Evolutionary conservation across 345 rosid genomes (phyloP).

Genomic region (Corchorus capsularis): DNA sequence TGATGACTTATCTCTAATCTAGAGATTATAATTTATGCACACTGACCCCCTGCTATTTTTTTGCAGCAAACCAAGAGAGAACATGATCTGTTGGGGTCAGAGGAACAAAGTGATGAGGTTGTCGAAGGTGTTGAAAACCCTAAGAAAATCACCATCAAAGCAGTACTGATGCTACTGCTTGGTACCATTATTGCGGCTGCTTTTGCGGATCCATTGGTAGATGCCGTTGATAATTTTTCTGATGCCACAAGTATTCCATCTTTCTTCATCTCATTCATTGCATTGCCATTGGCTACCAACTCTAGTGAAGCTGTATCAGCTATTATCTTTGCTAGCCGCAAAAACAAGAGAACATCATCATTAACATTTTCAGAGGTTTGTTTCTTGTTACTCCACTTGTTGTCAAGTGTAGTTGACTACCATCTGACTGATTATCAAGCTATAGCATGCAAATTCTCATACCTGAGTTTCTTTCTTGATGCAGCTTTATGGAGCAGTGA

Average conservation of each 20-base stretch:
- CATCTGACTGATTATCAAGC: not conserved
- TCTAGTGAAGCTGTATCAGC: constrained; percentile 96
- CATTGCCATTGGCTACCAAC: constrained; percentile 81
- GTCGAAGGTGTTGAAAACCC: constrained; percentile 52
- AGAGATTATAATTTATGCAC: not conserved
- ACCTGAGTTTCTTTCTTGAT: constrained; percentile 25
- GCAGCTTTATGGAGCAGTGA: constrained; percentile 91
- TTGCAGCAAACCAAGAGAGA: constrained; percentile 76
- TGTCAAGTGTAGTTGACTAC: not conserved
- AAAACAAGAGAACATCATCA: constrained; percentile 76
- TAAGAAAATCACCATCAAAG: constrained; percentile 63
- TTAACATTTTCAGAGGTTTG: constrained; percentile 90
- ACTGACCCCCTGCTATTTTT: constrained; percentile 15
- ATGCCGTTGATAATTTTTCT: constrained; percentile 85
- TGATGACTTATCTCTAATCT: not conserved
- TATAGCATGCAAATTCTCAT: not conserved
- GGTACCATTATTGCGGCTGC: constrained; percentile 87
- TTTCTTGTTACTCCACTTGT: constrained; percentile 4
- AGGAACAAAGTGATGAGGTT: constrained; percentile 47
- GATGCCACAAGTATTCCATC: constrained; percentile 90
- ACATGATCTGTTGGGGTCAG: constrained; percentile 58
- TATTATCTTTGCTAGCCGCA: constrained; percentile 83
- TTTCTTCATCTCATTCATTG: constrained; percentile 93
- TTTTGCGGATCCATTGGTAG: constrained; percentile 97
- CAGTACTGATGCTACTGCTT: constrained; percentile 59